phyloP scores from a whole-genome alignment of 2,329 filamentous ascomycete species.

The Colletotrichum gigasporum region DNA sequence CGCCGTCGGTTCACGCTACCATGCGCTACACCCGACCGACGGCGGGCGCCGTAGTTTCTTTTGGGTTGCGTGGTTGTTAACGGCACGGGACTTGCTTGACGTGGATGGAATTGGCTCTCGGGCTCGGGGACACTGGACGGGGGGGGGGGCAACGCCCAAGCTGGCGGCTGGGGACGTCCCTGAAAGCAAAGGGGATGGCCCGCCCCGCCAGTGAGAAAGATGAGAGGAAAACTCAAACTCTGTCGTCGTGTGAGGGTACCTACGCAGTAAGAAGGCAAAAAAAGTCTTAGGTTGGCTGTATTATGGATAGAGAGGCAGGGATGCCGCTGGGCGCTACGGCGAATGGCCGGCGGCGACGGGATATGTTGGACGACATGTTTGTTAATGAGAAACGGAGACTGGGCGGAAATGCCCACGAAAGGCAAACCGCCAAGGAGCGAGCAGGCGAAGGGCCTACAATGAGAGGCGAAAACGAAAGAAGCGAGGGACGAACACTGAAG shows the following conservation, averaged over 20 bases:
- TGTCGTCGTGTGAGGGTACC: neutral
- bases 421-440: neutral
- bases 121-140: neutral
- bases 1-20: slow-evolving; percentile 9
- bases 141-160: slow-evolving; percentile 2
- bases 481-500: neutral
- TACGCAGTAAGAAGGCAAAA: slow-evolving; percentile 25
- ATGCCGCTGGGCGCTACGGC: neutral
- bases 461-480: neutral
- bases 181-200: slow-evolving; percentile 11
- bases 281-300: neutral
- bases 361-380: neutral
- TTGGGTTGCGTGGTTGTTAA: slow-evolving; percentile 16
- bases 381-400: neutral
- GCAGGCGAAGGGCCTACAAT: no score
- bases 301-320: slow-evolving; percentile 9
- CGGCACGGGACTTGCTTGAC: slow-evolving; percentile 15
- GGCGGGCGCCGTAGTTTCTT: slow-evolving; percentile 14
- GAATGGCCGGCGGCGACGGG: neutral
- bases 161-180: slow-evolving; percentile 17
- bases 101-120: slow-evolving; percentile 3
- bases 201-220: slow-evolving; percentile 19
- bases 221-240: slow-evolving; percentile 6
- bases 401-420: neutral
- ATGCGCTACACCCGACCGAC: slow-evolving; percentile 17